These are phyloP conservation scores for Cyclotella cryptica DNA, from an alignment of 108 stramenopile genomes.

Conservation along the genomic window DNA sequence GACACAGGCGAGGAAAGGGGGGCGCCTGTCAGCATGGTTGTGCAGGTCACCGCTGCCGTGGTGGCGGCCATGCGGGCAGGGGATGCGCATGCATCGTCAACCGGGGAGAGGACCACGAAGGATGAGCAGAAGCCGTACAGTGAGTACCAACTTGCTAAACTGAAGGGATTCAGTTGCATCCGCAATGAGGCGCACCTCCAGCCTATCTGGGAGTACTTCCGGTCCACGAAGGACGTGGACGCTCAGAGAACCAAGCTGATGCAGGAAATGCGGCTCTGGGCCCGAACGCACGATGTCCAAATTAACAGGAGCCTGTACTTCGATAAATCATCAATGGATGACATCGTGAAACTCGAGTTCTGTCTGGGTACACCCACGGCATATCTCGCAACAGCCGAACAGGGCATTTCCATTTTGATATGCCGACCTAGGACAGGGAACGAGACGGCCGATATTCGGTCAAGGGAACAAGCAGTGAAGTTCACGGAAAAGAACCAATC, in stretches of 20 bases:
- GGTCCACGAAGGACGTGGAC: neutral
- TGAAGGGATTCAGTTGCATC: no score
- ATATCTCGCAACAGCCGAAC: neutral
- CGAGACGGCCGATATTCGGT: no score
- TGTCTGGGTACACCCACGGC: neutral
- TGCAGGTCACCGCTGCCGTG: no score
- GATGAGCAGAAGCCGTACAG: no score
- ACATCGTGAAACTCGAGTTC: neutral
- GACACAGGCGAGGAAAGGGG: no score
- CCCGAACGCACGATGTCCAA: neutral
- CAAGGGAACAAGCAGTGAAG: no score
- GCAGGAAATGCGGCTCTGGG: neutral
- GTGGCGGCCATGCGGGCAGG: no score
- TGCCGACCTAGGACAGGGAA: no score
- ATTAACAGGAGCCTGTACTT: neutral
- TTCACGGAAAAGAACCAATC: neutral
- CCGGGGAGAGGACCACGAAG: no score
- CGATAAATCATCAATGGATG: neutral
- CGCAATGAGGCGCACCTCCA: neutral
- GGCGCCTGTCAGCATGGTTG: no score
- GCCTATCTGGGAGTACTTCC: neutral
- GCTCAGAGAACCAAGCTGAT: neutral
- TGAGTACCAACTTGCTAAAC: no score
- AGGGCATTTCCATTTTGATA: neutral
- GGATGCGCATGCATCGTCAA: no score